A percentile compares a stretch with the other conserved stretches of the same genome.
phyloP scores from a whole-genome alignment of 2,329 filamentous ascomycete species.

The Cyphellophora attinorum region DNA sequence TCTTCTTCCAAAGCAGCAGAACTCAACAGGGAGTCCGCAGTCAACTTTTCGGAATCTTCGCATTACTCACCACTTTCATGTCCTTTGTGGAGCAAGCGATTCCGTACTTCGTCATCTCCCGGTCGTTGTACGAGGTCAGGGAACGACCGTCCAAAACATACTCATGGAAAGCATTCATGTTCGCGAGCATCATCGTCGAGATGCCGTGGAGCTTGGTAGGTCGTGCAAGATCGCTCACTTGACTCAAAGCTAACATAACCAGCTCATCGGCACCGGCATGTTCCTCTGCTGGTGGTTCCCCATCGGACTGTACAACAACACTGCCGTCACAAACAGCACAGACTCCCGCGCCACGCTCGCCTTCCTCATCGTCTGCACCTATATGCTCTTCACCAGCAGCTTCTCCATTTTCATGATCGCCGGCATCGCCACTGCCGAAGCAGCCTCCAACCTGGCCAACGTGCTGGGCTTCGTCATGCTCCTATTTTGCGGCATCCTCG shows the following conservation, averaged over 20 bases:
- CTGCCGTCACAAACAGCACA: slow-evolving; percentile 53
- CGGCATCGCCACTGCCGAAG: slow-evolving; percentile 62
- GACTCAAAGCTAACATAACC: too few relatives aligned
- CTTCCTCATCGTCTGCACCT: slow-evolving; percentile 51
- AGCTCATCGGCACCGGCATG: slow-evolving; percentile 50
- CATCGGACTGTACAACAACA: slow-evolving; percentile 36
- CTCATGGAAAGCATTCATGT: slow-evolving; percentile 63
- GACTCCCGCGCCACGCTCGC: slow-evolving; percentile 65
- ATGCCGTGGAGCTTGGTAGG: slow-evolving; percentile 60
- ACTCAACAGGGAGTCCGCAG: slow-evolving; percentile 20
- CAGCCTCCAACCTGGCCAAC: slow-evolving; percentile 53
- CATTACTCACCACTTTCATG: slow-evolving; percentile 17
- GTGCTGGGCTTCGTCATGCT: slow-evolving; percentile 49
- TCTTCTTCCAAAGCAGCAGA: slow-evolving; percentile 12
- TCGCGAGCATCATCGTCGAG: slow-evolving; percentile 61
- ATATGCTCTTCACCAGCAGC: slow-evolving; percentile 61
- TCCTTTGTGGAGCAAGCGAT: slow-evolving; percentile 39
- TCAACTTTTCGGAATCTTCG: slow-evolving; percentile 19
- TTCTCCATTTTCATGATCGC: slow-evolving; percentile 67
- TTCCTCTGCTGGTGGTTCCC: slow-evolving; percentile 61
- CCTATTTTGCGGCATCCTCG: slow-evolving; percentile 51
- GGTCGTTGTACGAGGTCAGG: slow-evolving; percentile 48
- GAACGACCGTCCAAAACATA: slow-evolving; percentile 59
- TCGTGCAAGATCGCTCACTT: too few relatives aligned
- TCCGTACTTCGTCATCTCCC: slow-evolving; percentile 48